Conservation (phyloP, 1,284 basidiomycete genomes). For the Nidula niveotomentosa region DNA sequence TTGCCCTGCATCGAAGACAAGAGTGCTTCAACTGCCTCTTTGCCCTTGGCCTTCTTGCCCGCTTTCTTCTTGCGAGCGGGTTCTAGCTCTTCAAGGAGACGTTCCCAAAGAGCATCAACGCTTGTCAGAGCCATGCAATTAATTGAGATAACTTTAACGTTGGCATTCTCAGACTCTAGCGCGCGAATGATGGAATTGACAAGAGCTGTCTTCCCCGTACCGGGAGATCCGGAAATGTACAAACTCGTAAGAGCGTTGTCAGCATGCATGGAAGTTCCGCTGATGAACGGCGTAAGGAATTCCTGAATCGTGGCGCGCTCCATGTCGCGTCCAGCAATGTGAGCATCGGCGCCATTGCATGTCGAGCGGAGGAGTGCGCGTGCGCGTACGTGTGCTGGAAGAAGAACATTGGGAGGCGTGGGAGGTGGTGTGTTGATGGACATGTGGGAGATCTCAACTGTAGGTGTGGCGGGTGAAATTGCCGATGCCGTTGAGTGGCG, state of each 20-base stretch:
- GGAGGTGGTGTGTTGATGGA: constrained; percentile 56
- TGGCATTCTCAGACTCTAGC: constrained; percentile 29
- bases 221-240: constrained; percentile 80
- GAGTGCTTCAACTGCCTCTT: constrained; percentile 43
- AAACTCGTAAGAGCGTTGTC: constrained; percentile 40
- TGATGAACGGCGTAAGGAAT: constrained; percentile 57
- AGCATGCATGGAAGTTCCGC: constrained; percentile 23
- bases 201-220: constrained; percentile 81
- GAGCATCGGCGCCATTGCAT: constrained; percentile 45
- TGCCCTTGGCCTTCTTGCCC: constrained; percentile 39
- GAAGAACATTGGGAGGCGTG: constrained; percentile 50
- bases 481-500: constrained; percentile 49
- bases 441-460: constrained; percentile 38
- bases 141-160: constrained; percentile 51
- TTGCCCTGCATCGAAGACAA: constrained; percentile 40
- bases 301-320: constrained; percentile 56
- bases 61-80: constrained; percentile 30
- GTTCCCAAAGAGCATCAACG: constrained; percentile 70
- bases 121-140: constrained; percentile 78
- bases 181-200: constrained; percentile 62
- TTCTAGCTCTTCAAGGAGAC: constrained; percentile 57
- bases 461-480: constrained; percentile 38
- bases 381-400: constrained; percentile 63
- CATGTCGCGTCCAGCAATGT: constrained; percentile 62
- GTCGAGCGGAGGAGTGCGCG: constrained; percentile 71